Percentiles rank a stretch among this genome's conserved stretches.
These are phyloP conservation scores for Globisporangium cylindrosporum DNA, from an alignment of 352 stramenopile species.

Conservation along the genomic window DNA sequence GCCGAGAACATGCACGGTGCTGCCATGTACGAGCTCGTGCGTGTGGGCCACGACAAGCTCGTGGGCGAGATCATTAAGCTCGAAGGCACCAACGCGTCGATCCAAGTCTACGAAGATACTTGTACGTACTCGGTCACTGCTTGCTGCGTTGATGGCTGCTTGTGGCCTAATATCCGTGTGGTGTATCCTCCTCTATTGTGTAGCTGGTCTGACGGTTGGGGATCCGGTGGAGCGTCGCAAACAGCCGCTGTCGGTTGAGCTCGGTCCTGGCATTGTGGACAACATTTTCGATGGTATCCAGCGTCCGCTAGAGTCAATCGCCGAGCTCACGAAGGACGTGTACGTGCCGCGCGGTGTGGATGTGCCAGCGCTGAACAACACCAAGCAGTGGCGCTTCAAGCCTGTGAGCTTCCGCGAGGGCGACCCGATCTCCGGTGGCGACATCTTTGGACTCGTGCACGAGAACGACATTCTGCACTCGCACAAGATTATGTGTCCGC, in stretches of 20 bases:
- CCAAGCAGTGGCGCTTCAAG: constrained; percentile 95
- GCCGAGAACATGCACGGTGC: constrained; percentile 98
- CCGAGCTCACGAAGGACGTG: constrained; percentile 91
- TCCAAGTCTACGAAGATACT: constrained; percentile 99
- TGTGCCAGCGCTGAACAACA: constrained; percentile 91
- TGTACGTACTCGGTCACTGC: constrained; percentile 32
- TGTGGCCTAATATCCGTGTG: no score
- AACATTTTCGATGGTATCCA: constrained; percentile 99
- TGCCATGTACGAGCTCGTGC: constrained; percentile 97
- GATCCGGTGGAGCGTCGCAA: constrained; percentile 98
- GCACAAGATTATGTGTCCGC: constrained; percentile 99
- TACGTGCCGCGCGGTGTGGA: constrained; percentile 98
- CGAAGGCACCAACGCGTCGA: constrained; percentile 98
- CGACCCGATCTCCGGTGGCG: constrained; percentile 94
- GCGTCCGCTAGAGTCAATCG: constrained; percentile 97
- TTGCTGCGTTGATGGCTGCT: background rate
- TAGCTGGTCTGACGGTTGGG: constrained; percentile 95
- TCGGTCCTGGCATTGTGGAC: constrained; percentile 99
- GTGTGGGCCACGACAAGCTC: constrained; percentile 98
- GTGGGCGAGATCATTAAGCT: constrained; percentile 99
- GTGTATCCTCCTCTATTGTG: background rate
- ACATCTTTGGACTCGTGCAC: constrained; percentile 98
- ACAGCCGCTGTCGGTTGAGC: constrained; percentile 96
- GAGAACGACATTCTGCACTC: constrained; percentile 99
- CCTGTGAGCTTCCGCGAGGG: constrained; percentile 93